Evolutionary conservation across 2,329 filamentous ascomycete species (phyloP).

Genomic region (Pseudogymnoascus sp.): DNA sequence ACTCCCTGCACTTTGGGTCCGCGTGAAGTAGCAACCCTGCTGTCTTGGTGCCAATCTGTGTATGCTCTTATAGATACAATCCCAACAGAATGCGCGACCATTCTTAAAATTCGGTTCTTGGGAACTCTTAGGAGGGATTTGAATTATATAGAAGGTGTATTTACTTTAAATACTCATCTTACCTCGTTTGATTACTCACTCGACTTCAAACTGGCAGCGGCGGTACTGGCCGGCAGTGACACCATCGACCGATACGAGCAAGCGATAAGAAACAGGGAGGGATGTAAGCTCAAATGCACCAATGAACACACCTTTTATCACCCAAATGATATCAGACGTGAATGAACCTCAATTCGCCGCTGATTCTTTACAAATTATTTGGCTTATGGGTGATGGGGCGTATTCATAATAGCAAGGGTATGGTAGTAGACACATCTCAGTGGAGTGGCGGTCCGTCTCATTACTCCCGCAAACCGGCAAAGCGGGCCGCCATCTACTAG

Average conservation of each 20-base stretch:
- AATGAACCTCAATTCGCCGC: not conserved
- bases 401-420: not conserved
- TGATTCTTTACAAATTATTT: not conserved
- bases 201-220: not conserved
- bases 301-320: not conserved
- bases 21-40: slow-evolving; percentile 4
- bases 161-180: not conserved
- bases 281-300: not conserved
- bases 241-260: not conserved
- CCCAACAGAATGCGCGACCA: not conserved
- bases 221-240: not conserved
- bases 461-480: not conserved
- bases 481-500: not conserved
- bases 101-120: not conserved
- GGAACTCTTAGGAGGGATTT: not conserved
- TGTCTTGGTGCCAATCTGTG: not conserved
- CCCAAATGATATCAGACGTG: not conserved
- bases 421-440: not conserved
- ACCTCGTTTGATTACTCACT: not conserved
- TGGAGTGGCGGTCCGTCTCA: not conserved
- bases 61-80: not conserved
- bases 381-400: not conserved
- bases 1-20: not conserved
- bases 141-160: not conserved
- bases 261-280: slow-evolving; percentile 2